phyloP scores from a whole-genome alignment of 208 protist species.

The Leptomonas pyrrhocoris region DNA sequence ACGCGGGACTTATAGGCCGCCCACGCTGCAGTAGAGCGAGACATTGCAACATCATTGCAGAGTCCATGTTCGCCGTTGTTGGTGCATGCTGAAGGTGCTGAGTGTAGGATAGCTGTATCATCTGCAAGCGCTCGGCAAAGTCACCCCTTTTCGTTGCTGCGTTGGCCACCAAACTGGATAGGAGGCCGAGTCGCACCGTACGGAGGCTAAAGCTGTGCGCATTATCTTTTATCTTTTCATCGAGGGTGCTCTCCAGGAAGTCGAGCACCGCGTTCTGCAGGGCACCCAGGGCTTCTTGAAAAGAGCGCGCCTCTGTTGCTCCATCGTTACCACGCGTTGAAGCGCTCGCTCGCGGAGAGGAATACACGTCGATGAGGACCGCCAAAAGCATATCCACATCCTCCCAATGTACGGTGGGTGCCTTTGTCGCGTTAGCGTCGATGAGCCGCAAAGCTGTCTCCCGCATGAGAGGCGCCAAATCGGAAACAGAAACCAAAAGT shows the following conservation, averaged over 20 bases:
- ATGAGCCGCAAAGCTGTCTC: neutral
- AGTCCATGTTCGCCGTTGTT: neutral
- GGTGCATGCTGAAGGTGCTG: neutral
- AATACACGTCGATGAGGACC: neutral
- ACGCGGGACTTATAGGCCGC: neutral
- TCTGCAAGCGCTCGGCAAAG: neutral
- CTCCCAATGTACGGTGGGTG: neutral
- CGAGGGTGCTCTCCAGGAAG: neutral
- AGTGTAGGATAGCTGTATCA: neutral
- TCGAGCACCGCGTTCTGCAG: neutral
- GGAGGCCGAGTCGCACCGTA: conserved; percentile 13
- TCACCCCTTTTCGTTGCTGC: neutral
- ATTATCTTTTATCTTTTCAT: neutral
- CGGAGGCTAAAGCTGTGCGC: neutral
- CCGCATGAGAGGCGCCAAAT: neutral
- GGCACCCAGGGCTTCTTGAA: neutral
- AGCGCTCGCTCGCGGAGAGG: neutral
- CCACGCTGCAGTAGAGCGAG: conserved; percentile 6
- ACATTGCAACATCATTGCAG: conserved; percentile 7
- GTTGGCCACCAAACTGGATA: neutral
- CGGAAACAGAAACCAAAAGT: neutral
- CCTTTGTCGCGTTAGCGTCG: neutral
- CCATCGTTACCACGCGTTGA: neutral
- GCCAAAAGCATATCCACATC: conserved; percentile 14
- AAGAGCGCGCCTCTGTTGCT: neutral